phyloP scores from a whole-genome alignment of 305 asterid genomes.

The Solanum hybrid region DNA sequence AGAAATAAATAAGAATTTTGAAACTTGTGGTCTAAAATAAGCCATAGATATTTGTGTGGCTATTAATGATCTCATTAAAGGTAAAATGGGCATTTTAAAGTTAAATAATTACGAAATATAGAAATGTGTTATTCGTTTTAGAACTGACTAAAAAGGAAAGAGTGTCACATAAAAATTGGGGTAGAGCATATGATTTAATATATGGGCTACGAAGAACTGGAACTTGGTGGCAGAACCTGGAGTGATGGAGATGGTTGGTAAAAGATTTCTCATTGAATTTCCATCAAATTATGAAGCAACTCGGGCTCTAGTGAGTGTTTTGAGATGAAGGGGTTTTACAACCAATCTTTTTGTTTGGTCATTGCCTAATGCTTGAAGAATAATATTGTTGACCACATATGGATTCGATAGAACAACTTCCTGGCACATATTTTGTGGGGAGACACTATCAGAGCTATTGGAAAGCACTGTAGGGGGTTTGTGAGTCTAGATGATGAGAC shows the following conservation, averaged over 20 bases:
- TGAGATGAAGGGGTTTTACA: neutral
- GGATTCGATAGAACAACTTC: neutral
- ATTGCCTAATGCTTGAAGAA: neutral
- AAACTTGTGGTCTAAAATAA: neutral
- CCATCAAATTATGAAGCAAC: neutral
- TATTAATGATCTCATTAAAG: too few species aligned
- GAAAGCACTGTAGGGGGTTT: neutral
- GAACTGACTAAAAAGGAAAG: neutral
- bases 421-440: neutral
- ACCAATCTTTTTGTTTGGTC: neutral
- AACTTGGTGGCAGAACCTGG: neutral
- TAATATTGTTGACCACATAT: neutral
- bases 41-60: too few species aligned
- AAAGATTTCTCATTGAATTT: neutral
- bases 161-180: neutral
- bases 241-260: neutral
- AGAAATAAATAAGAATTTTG: neutral
- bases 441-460: neutral
- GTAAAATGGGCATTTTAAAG: neutral
- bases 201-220: neutral
- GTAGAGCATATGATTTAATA: neutral
- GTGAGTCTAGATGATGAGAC: neutral
- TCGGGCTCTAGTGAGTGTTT: neutral
- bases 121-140: neutral
- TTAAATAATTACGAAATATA: neutral